Conservation (phyloP, 805 yeast species). For the Diddensiella caesifluorescens region DNA sequence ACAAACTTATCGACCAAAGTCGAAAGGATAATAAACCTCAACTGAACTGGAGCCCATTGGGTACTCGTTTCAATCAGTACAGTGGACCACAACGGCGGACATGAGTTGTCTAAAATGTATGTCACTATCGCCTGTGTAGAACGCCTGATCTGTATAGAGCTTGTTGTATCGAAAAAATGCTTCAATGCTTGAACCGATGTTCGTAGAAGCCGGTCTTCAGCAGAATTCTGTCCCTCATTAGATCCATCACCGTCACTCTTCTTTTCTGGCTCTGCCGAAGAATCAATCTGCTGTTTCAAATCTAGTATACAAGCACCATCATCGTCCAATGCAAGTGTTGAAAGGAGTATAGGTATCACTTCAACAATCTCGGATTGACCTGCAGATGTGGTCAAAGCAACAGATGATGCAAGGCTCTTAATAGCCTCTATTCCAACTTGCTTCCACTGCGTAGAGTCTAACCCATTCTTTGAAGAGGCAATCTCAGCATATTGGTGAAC, state of each 20-base stretch:
- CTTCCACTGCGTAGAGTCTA: constrained; percentile 23
- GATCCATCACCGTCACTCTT: constrained; percentile 1
- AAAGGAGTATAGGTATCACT: constrained; percentile 26
- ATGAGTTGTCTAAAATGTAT: constrained; percentile 35
- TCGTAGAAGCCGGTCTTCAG: constrained; percentile 7
- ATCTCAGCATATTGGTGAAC: constrained; percentile 22
- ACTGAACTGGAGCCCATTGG: constrained; percentile 75
- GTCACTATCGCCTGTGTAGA: constrained; percentile 51
- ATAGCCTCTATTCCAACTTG: constrained; percentile 43
- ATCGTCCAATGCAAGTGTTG: constrained; percentile 18
- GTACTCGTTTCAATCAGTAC: constrained; percentile 59
- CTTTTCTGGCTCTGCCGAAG: constrained; percentile 1
- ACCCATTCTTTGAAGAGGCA: constrained; percentile 31
- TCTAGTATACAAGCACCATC: constrained; percentile 6
- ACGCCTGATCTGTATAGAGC: constrained; percentile 53
- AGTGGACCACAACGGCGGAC: constrained; percentile 44
- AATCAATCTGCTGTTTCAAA: constrained; percentile 8
- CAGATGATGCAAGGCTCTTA: constrained; percentile 33
- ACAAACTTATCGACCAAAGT: constrained; percentile 37
- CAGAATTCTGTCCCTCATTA: not conserved
- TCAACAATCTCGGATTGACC: constrained; percentile 27
- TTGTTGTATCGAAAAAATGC: constrained; percentile 57
- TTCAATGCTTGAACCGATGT: constrained; percentile 41
- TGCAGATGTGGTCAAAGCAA: constrained; percentile 27
- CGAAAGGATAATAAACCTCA: constrained; percentile 59